Percentiles rank a stretch among this genome's conserved stretches.
These are phyloP conservation scores for Reticulascus tulasneorum DNA, from an alignment of 2,329 filamentous ascomycete genomes.

Conservation along the genomic window DNA sequence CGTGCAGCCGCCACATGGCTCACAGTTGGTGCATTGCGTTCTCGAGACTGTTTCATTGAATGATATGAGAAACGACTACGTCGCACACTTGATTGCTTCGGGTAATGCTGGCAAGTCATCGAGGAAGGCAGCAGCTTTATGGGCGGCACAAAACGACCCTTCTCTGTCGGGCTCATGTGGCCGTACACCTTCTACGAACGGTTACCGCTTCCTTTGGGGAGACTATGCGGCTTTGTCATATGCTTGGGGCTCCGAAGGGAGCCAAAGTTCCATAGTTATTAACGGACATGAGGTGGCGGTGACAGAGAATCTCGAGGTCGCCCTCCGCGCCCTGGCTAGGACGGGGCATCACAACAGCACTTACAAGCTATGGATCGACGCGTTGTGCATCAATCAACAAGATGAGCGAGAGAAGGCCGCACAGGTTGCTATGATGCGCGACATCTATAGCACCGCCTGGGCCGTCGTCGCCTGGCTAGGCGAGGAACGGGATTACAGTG, in stretches of 20 bases:
- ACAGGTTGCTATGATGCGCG: conserved; percentile 18
- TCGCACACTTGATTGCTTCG: too few relatives aligned
- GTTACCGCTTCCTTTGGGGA: conserved; percentile 7
- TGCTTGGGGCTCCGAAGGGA: conserved; percentile 6
- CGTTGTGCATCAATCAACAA: conserved; percentile 18
- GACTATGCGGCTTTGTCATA: conserved; percentile 8
- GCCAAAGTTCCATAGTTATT: conserved; percentile 3
- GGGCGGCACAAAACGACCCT: too few relatives aligned
- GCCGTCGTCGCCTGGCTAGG: conserved; percentile 20
- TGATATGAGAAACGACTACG: too few relatives aligned
- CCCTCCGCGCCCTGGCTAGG: conserved; percentile 6
- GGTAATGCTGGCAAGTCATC: too few relatives aligned
- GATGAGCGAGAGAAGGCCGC: conserved; percentile 16
- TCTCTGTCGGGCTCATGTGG: too few relatives aligned
- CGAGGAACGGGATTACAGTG: too few relatives aligned
- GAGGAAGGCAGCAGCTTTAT: too few relatives aligned
- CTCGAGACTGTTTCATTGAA: too few relatives aligned
- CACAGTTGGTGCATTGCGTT: too few relatives aligned
- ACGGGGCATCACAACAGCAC: too few relatives aligned
- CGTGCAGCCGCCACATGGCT: too few relatives aligned
- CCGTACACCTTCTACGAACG: too few relatives aligned
- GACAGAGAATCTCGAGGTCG: conserved; percentile 5
- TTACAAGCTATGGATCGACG: conserved; percentile 21
- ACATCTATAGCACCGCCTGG: conserved; percentile 17
- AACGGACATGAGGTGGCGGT: conserved; percentile 4